These are phyloP conservation scores for Vinca minor DNA, from an alignment of 257 asterid species.

Conservation along the genomic window DNA sequence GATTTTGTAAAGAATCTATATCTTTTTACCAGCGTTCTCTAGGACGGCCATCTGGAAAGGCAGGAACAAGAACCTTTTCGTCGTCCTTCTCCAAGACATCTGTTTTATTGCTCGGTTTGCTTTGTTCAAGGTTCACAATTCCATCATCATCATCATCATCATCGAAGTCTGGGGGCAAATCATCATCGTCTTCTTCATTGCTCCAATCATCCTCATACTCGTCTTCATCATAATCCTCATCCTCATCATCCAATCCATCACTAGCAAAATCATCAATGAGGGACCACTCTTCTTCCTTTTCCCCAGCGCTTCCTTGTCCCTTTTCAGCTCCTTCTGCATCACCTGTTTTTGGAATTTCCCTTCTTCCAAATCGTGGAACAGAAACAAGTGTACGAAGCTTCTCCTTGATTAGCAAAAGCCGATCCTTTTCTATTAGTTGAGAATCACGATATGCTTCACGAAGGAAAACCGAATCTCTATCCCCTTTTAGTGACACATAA, in stretches of 20 bases:
- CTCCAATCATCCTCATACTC: slow-evolving; percentile 34
- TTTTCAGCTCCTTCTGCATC: slow-evolving; percentile 31
- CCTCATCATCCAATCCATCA: slow-evolving; percentile 43
- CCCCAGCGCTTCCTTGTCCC: slow-evolving; percentile 37
- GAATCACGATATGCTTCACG: slow-evolving; percentile 93
- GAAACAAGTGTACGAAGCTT: slow-evolving; percentile 80
- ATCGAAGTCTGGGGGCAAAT: slow-evolving; percentile 65
- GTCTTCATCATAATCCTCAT: slow-evolving; percentile 16
- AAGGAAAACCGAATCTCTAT: slow-evolving; percentile 88
- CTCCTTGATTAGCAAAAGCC: slow-evolving; percentile 85
- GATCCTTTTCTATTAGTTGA: slow-evolving; percentile 70
- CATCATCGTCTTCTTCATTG: slow-evolving; percentile 65
- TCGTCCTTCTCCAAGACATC: slow-evolving; percentile 36
- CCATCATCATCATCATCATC: slow-evolving; percentile 38
- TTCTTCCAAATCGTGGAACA: slow-evolving; percentile 51
- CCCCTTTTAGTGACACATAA: slow-evolving; percentile 85
- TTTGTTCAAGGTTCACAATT: slow-evolving; percentile 27
- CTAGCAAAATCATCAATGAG: slow-evolving; percentile 49
- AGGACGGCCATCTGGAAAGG: slow-evolving; percentile 78
- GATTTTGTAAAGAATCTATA: too few species aligned
- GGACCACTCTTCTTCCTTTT: slow-evolving; percentile 56
- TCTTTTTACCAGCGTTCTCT: slow-evolving; percentile 95
- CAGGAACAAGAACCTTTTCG: slow-evolving; percentile 43
- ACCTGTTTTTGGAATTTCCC: slow-evolving; percentile 24
- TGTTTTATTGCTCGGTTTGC: slow-evolving; percentile 29